Base-by-base conservation (phyloP, 441 rosid species). In the Populus hybrid region DNA sequence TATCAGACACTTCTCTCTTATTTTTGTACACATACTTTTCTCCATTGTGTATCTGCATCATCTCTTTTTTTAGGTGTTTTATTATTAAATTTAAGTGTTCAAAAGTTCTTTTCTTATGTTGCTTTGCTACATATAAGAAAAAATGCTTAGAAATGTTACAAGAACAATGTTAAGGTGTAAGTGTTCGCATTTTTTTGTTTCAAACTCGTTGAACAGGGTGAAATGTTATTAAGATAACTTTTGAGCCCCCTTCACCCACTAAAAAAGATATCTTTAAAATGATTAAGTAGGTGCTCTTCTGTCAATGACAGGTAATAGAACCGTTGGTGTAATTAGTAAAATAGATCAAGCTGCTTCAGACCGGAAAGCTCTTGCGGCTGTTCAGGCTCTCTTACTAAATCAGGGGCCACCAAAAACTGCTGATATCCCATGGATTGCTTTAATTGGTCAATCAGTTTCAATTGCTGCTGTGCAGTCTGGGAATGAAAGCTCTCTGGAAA, bases 341-440 rank as follows among this genome's bases (percentile, higher is more conserved):
- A 90, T 95, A 85, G 99, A 95, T 84, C 99, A 93, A 87, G 94
- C 96, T 40, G 93, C 94, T 73, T 83, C 92, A 70, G 94, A 93
- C 66, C 73, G 91, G 10, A 93, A 95, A 90, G 93, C 97, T 59
- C 90, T 95, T 68, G 91, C 96, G 46, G 99, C 99, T n/a, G 97
- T 95, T 87, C 96, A 90, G 83, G 96, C 96, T 78, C 97, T 93
- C 59, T 84, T 95, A 40, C 80, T 84, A 81, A 93, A 95, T 77
- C 92, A 90, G 83, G 99, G 99, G 99, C 32, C 32, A 30, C 92
- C 34, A 32, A 95, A 89, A 87, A 92, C 99, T 66, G 77, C 89
- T 36, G 98, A 93, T 79, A 95, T 95, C 71, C 96, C 91, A 6
- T 95, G 99, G 99, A 92, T 93, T 86, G 99, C 98, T 77, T 85